Evolutionary conservation across 2,329 filamentous ascomycete genomes (phyloP), one percentile per base, ranked within the genome.

Genomic region (Exophiala sp.): DNA sequence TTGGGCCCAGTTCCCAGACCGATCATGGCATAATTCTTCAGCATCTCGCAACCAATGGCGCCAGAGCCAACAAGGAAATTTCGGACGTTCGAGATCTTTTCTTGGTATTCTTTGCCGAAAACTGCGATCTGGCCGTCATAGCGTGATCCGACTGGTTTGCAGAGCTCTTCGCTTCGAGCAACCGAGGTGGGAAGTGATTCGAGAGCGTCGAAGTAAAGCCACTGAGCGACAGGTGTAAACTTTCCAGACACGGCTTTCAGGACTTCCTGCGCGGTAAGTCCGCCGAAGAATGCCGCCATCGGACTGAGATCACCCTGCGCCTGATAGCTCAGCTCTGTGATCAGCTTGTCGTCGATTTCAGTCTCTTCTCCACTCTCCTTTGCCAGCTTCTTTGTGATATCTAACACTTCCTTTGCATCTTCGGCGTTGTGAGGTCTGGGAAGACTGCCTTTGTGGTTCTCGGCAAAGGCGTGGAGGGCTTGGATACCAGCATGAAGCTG

Each of bases 21-120:
- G 70, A 97, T 95, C 91, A 99, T 95, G 34, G 95, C 92, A 91
- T 94, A 99, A 72, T 97, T 97, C 83, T 99, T 99, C 63, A 99
- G 77, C 88, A 97, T 99, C 69, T 99, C 94, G 68, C 94, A 99
- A 42, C 94, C 94, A 70, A 99, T 99, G 60, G 95, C 94, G 65
- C 94, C 94, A 43, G 94, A 90, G 63, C 94, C 94, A 54, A 99
- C 94, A 51, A 99, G 79, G 77, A 99, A 99, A 65, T 97, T 85
- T 66, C 86, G 94, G 58, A 94, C 74, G 65, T 96, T 95, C 57
- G 87, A 83, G 63, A 99, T 82, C 78, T 96, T 96, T 47, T 96
- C 87, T 72, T 99, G 94, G 72, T 86, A 99, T 60, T 96, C 89
- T 65, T 83, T 87, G 58, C 94, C 94, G 62, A 99, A 95, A 1